phyloP scores from a whole-genome alignment of 208 protist genomes.

The Trichomonas gallinae region DNA sequence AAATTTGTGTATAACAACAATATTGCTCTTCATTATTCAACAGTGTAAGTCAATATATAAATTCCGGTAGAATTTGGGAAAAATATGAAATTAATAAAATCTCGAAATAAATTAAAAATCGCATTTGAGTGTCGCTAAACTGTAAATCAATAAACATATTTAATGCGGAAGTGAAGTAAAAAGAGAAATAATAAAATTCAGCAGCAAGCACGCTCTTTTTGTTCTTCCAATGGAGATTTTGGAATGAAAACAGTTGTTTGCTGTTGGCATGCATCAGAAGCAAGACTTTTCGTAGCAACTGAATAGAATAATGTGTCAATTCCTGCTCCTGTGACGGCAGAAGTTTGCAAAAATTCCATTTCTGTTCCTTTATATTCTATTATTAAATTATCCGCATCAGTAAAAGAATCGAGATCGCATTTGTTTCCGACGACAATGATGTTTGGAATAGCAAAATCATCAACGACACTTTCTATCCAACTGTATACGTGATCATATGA shows the following conservation, averaged over 20 bases:
- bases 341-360: neutral
- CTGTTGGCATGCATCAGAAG: neutral
- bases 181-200: neutral
- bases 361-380: neutral
- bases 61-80: too few species aligned
- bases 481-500: neutral
- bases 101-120: too few species aligned
- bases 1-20: too few species aligned
- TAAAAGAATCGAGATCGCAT: neutral
- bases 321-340: neutral
- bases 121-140: too few species aligned
- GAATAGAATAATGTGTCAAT: neutral
- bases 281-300: neutral
- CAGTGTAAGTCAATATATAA: too few species aligned
- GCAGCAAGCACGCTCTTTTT: neutral
- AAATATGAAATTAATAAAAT: too few species aligned
- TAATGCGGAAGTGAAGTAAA: too few species aligned
- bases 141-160: too few species aligned
- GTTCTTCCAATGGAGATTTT: neutral
- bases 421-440: neutral
- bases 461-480: neutral
- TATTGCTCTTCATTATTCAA: too few species aligned
- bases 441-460: neutral
- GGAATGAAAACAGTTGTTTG: neutral
- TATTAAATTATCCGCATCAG: neutral